Conservation (phyloP, 306 rosid species). For the Pachyrhizus erosus region DNA sequence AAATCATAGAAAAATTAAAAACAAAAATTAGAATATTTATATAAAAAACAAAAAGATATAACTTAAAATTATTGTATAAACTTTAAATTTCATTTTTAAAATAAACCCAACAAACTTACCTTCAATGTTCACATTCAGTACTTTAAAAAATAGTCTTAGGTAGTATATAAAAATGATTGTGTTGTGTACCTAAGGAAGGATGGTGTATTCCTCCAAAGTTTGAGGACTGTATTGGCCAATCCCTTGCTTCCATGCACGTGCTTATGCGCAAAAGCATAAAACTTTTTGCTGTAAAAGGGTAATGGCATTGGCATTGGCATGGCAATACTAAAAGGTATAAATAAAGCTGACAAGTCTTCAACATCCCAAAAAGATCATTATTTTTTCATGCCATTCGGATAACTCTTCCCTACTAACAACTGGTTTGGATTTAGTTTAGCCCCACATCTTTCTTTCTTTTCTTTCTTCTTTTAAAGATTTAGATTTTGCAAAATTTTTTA, state of each 20-base stretch:
- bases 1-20: too few relatives aligned
- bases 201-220: background rate
- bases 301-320: too few relatives aligned
- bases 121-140: too few relatives aligned
- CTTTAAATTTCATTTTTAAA: too few relatives aligned
- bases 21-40: too few relatives aligned
- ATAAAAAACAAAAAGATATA: too few relatives aligned
- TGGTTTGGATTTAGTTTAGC: background rate
- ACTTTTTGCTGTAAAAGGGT: background rate
- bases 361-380: background rate
- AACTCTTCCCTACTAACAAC: background rate
- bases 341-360: slow-evolving; percentile 12
- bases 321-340: background rate
- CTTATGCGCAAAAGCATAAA: background rate
- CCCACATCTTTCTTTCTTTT: background rate
- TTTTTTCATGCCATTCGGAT: background rate
- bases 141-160: too few relatives aligned
- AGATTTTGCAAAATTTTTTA: too few relatives aligned
- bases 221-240: background rate
- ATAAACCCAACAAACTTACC: too few relatives aligned
- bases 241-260: background rate
- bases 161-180: too few relatives aligned
- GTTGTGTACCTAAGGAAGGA: background rate
- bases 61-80: too few relatives aligned
- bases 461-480: background rate